Evolutionary conservation across 129 eudicot genomes (phyloP), one percentile per base, ranked within the genome.

Genomic region (Calendula officinalis): DNA sequence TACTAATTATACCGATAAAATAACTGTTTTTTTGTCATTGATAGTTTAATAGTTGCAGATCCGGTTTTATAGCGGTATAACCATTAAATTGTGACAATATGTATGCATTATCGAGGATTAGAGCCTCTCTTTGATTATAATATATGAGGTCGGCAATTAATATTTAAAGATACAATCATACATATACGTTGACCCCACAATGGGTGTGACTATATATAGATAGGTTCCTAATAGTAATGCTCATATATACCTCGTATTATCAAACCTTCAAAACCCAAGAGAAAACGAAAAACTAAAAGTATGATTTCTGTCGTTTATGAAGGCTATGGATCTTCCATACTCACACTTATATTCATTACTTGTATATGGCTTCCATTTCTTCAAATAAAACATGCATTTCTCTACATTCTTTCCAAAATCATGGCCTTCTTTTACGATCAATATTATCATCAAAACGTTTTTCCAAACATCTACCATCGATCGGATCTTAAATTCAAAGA

Each of bases 291-390:
- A 67, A 48, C 8, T 37, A 9, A 46, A 32, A 66, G 14, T 6
- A 74, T 74, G 79, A 74, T 74, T 58, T 74, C 68, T 67, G 74
- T 66, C 40, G 49, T 74, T 6, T 74, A 58, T 66, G 79, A 66
- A 66, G 79, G 78, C 17, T 73, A 73, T 46, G 78, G 67, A 37
- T 48, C 67, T n/a, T 73, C 72, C 13, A 65, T 74, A 33, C 79
- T 69, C 30, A 51, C 69, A 41, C 68, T 74, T 59, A 74, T 74
- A 49, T 66, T 71, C 70, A 48, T 72, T 55, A 77, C 77, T 32
- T 77, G 73, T 67, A 67, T 73, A 44, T 80, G 77, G 84, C 42
- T 80, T 42, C 84, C 84, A 3, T 66, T 75, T 54, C 71, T 55
- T 46, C 75, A 60, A 43, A 60, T 80, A 56, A 80, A 70, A 64